phyloP scores from a whole-genome alignment of 805 yeast genomes.

The Yamadazyma tumulicola region DNA sequence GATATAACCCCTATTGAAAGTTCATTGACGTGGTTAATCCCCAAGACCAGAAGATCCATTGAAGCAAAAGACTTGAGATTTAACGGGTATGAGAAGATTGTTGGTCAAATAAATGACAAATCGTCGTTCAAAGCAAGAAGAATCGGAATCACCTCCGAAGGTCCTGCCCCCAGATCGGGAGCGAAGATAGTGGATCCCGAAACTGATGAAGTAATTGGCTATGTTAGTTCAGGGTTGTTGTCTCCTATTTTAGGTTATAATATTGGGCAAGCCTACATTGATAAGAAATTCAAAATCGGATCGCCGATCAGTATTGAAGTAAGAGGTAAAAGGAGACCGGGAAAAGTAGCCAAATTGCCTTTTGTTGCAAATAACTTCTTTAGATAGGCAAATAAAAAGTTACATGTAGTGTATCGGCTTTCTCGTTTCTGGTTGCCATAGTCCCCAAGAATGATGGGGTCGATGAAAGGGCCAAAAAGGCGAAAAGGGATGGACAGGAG shows the following conservation, averaged over 20 bases:
- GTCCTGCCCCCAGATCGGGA: slow-evolving; percentile 92
- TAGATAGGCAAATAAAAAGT: slow-evolving; percentile 5
- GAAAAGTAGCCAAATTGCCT: slow-evolving; percentile 77
- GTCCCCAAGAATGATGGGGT: no score
- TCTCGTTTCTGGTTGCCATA: no score
- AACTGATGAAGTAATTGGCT: slow-evolving; percentile 40
- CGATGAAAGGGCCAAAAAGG: no score
- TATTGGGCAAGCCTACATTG: slow-evolving; percentile 87
- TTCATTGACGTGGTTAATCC: slow-evolving; percentile 83
- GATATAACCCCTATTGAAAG: slow-evolving; percentile 83
- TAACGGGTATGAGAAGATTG: slow-evolving; percentile 72
- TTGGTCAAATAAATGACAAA: slow-evolving; percentile 69
- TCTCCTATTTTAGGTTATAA: slow-evolving; percentile 66
- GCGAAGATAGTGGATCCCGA: slow-evolving; percentile 57
- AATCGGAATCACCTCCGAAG: slow-evolving; percentile 71
- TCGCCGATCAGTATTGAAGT: slow-evolving; percentile 69
- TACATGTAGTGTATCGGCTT: no score
- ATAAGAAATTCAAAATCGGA: slow-evolving; percentile 72
- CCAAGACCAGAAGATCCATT: slow-evolving; percentile 64
- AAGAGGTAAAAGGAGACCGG: slow-evolving; percentile 79
- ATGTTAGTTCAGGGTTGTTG: slow-evolving; percentile 61
- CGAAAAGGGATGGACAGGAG: neutral
- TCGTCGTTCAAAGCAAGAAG: slow-evolving; percentile 52
- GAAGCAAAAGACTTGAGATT: slow-evolving; percentile 38
- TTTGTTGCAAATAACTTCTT: slow-evolving; percentile 71